A percentile compares a stretch with the other conserved stretches of the same genome.
Evolutionary conservation across 1,284 basidiomycete genomes (phyloP).

Genomic region (Peniophora sp.): DNA sequence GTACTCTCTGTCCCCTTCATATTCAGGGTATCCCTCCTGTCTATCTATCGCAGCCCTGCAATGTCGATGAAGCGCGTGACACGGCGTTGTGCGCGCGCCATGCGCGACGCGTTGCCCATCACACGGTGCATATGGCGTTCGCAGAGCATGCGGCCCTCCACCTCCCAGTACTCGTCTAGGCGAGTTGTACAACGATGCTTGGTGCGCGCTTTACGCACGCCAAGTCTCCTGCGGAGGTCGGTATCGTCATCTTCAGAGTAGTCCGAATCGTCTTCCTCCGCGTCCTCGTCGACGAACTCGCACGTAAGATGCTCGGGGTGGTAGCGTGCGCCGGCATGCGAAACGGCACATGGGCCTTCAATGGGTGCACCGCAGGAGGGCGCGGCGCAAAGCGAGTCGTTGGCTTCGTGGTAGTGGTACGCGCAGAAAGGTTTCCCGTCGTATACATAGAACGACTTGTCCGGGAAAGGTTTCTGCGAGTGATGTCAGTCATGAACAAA

Average conservation of each 20-base stretch:
- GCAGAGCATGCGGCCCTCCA: constrained; percentile 75
- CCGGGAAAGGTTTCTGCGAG: constrained; percentile 75
- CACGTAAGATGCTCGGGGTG: constrained; percentile 81
- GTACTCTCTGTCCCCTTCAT: too few relatives aligned
- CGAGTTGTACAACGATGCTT: constrained; percentile 38
- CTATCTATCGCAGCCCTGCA: too few relatives aligned
- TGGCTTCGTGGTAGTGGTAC: constrained; percentile 86
- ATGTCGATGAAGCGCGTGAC: constrained; percentile 48
- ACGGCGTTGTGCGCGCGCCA: constrained; percentile 36
- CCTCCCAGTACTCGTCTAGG: constrained; percentile 80
- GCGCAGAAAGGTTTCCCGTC: constrained; percentile 83
- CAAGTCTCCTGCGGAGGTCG: background rate
- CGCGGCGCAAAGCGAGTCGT: constrained; percentile 78
- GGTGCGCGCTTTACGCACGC: background rate
- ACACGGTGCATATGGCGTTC: constrained; percentile 57
- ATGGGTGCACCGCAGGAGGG: constrained; percentile 78
- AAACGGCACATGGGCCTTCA: constrained; percentile 84
- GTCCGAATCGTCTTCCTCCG: constrained; percentile 1
- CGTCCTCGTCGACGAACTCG: constrained; percentile 34
- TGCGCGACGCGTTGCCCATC: constrained; percentile 19
- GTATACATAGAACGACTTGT: constrained; percentile 82
- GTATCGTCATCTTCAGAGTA: constrained; percentile 1
- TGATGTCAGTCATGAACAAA: constrained; percentile 1
- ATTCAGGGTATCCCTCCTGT: too few relatives aligned
- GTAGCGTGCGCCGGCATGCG: constrained; percentile 68